These are phyloP conservation scores for Aquilaria malaccensis DNA, from an alignment of 345 rosid species.

Conservation along the genomic window DNA sequence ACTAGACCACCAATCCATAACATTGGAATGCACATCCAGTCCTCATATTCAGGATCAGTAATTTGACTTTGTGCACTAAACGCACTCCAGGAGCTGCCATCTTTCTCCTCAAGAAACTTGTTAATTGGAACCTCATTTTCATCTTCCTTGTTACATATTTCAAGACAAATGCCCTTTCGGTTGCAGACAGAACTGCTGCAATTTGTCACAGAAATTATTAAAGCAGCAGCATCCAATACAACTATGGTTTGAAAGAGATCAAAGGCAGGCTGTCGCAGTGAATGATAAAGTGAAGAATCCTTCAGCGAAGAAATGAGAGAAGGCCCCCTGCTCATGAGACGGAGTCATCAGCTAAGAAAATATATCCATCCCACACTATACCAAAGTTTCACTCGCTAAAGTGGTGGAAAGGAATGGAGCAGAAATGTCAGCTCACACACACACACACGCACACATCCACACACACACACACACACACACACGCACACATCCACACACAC, in stretches of 20 bases:
- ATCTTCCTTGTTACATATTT: constrained; percentile 37
- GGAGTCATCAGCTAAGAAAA: no score
- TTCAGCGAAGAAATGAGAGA: constrained; percentile 74
- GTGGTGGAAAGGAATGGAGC: no score
- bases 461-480: no score
- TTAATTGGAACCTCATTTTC: constrained; percentile 30
- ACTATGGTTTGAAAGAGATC: constrained; percentile 75
- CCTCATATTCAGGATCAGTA: constrained; percentile 49
- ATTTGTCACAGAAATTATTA: constrained; percentile 44
- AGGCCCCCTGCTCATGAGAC: constrained; percentile 61
- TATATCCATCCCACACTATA: no score
- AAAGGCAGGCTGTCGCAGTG: constrained; percentile 90
- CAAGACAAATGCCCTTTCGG: constrained; percentile 23
- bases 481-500: no score
- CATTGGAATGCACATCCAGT: constrained; percentile 95
- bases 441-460: no score
- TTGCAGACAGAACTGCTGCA: constrained; percentile 15
- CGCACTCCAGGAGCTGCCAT: constrained; percentile 57
- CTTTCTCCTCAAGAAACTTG: constrained; percentile 35
- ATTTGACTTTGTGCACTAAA: constrained; percentile 55
- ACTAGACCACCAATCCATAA: constrained; percentile 80
- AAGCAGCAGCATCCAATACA: constrained; percentile 86
- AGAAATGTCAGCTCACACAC: no score
- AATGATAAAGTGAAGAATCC: constrained; percentile 84
- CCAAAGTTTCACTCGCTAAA: no score